Percentiles rank a stretch among this genome's conserved stretches.
Conservation (phyloP, 2,329 filamentous ascomycete species). For the Neospermospora avenae region DNA sequence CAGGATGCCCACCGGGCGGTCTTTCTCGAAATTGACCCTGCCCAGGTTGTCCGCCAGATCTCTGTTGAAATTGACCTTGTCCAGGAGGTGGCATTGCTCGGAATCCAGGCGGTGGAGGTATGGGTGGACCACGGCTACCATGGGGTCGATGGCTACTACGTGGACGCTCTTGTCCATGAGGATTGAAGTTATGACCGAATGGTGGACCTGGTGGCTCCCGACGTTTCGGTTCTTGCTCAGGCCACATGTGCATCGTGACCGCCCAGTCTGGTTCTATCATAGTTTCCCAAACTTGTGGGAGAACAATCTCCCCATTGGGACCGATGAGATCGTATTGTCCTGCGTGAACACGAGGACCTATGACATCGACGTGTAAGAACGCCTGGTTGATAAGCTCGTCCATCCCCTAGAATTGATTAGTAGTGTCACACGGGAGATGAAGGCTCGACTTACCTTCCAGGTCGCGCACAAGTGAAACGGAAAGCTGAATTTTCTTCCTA, state of each 20-base stretch:
- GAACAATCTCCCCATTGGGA: conserved; percentile 77
- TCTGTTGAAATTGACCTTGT: conserved; percentile 9
- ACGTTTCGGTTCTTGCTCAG: conserved; percentile 46
- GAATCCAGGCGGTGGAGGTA: conserved; percentile 17
- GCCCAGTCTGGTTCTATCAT: conserved; percentile 75
- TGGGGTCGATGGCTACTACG: conserved; percentile 12
- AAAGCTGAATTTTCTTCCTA: conserved; percentile 89
- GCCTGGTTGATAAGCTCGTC: conserved; percentile 83
- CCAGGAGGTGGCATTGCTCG: conserved; percentile 13
- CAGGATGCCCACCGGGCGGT: conserved; percentile 14
- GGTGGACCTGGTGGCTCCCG: conserved; percentile 14
- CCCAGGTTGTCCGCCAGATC: conserved; percentile 7
- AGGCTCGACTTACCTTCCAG: conserved; percentile 63
- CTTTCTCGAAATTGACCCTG: conserved; percentile 6
- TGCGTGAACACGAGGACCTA: conserved; percentile 72
- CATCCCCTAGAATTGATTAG: conserved; percentile 62
- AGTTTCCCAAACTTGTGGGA: conserved; percentile 78
- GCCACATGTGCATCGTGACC: conserved; percentile 67
- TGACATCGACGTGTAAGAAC: conserved; percentile 72
- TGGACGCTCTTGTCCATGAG: conserved; percentile 3
- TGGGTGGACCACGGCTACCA: conserved; percentile 15
- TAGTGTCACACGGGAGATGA: conserved; percentile 9
- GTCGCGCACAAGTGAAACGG: conserved; percentile 82
- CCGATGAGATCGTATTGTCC: conserved; percentile 80
- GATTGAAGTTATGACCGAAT: conserved; percentile 16